These are phyloP conservation scores for Arachnomyces sp. DNA, from an alignment of 2,329 filamentous ascomycete genomes.

Conservation along the genomic window DNA sequence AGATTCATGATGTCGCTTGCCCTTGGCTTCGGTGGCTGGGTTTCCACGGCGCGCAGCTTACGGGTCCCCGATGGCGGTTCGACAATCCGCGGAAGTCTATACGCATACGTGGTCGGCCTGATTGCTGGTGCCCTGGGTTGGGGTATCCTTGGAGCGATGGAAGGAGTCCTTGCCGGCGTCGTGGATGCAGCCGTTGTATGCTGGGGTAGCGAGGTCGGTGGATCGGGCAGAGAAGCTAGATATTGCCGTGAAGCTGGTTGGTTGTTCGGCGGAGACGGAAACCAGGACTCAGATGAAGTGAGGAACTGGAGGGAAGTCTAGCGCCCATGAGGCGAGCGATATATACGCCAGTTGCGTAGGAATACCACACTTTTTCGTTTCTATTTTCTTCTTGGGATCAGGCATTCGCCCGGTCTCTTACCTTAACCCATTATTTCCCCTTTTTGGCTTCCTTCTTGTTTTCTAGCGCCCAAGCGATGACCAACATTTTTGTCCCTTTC, in stretches of 20 bases:
- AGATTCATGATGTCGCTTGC: slow-evolving; percentile 84
- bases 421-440: background rate
- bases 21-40: slow-evolving; percentile 93
- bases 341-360: too few species aligned
- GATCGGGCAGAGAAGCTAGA: slow-evolving; percentile 52
- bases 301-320: too few species aligned
- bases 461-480: too few species aligned
- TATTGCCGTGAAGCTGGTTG: slow-evolving; percentile 90
- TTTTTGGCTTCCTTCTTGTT: background rate
- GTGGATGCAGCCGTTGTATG: slow-evolving; percentile 85
- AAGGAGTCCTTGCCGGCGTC: slow-evolving; percentile 77
- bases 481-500: too few species aligned
- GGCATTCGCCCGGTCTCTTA: background rate
- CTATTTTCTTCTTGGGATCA: background rate
- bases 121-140: slow-evolving; percentile 93
- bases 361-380: background rate
- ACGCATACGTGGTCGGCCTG: slow-evolving; percentile 88
- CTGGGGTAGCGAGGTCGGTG: slow-evolving; percentile 80
- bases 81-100: slow-evolving; percentile 65
- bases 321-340: too few species aligned
- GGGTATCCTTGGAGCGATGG: slow-evolving; percentile 83
- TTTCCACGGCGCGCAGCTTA: slow-evolving; percentile 76
- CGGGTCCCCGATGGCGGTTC: slow-evolving; percentile 46
- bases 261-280: slow-evolving; percentile 60
- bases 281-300: background rate